Conservation (phyloP, 2,329 filamentous ascomycete genomes). For the Alternaria sp. region DNA sequence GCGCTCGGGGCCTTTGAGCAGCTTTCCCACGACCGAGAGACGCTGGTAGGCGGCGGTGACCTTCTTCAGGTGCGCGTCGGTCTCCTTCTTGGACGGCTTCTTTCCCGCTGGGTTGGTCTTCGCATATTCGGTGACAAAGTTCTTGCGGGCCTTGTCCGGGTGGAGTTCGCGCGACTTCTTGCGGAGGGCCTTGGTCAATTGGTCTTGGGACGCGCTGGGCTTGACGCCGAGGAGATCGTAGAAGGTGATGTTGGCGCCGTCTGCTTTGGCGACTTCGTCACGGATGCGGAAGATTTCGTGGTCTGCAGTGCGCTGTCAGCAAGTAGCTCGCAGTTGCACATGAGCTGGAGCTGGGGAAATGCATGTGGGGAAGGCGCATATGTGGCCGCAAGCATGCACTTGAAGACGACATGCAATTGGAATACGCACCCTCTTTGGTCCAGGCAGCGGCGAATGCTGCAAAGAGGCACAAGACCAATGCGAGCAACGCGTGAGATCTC, state of each 20-base stretch:
- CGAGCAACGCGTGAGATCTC: constrained; percentile 69
- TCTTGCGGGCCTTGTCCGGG: constrained; percentile 93
- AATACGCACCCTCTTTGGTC: constrained; percentile 78
- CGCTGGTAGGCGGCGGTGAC: constrained; percentile 84
- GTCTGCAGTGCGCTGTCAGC: constrained; percentile 62
- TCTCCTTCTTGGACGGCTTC: constrained; percentile 73
- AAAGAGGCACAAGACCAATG: constrained; percentile 72
- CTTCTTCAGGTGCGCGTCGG: constrained; percentile 78
- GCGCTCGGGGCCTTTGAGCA: constrained; percentile 79
- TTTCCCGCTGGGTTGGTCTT: constrained; percentile 59
- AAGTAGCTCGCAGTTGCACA: constrained; percentile 15
- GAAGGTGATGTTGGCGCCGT: constrained; percentile 83
- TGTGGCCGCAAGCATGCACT: constrained; percentile 6
- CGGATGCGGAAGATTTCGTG: constrained; percentile 96
- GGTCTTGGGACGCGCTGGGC: constrained; percentile 76
- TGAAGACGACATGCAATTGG: constrained; percentile 6
- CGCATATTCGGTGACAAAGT: constrained; percentile 73
- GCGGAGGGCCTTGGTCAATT: constrained; percentile 93
- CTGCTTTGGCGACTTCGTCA: constrained; percentile 79
- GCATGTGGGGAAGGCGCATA: constrained; percentile 15
- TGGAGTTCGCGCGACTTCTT: constrained; percentile 84
- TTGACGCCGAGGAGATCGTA: constrained; percentile 88
- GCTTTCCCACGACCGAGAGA: constrained; percentile 81
- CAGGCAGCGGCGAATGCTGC: constrained; percentile 77
- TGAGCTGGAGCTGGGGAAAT: constrained; percentile 23